Conservation (phyloP, 2,329 filamentous ascomycete genomes). For the Fusarium mangiferae region DNA sequence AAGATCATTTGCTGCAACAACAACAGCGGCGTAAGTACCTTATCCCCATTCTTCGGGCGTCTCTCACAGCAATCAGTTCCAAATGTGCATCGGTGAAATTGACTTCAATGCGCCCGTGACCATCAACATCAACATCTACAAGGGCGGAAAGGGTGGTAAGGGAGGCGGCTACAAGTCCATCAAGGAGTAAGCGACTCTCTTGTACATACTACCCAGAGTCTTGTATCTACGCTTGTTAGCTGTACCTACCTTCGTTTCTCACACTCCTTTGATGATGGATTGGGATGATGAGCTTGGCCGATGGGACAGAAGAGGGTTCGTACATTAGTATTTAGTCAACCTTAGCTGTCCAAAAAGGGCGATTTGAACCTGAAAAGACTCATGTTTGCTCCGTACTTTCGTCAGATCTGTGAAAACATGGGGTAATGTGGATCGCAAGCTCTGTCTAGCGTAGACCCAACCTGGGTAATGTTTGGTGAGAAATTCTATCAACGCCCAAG, state of each 20-base stretch:
- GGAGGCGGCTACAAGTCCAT: not conserved
- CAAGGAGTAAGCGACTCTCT: not conserved
- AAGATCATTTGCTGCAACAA: not conserved
- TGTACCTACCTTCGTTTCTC: not conserved
- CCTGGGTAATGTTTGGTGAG: not conserved
- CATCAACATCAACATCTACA: constrained; percentile 33
- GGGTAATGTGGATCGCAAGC: not conserved
- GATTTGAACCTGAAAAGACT: not conserved
- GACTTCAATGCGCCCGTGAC: constrained; percentile 39
- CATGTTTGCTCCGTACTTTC: not conserved
- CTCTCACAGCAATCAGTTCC: not conserved
- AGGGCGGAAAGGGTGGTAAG: constrained; percentile 3
- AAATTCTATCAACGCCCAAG: not conserved
- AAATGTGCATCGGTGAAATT: constrained; percentile 39
- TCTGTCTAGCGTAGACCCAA: not conserved
- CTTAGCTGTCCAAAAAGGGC: not conserved
- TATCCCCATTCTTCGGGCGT: rapidly evolving
- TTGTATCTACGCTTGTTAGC: not conserved
- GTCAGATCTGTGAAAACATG: not conserved
- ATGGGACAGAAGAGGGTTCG: not conserved
- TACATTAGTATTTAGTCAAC: not conserved
- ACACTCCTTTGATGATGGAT: not conserved
- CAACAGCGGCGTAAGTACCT: constrained; percentile 33
- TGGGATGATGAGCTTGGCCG: not conserved
- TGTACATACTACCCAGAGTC: not conserved